phyloP scores from a whole-genome alignment of 805 yeast species.

The Pichia gijzeniarum region DNA sequence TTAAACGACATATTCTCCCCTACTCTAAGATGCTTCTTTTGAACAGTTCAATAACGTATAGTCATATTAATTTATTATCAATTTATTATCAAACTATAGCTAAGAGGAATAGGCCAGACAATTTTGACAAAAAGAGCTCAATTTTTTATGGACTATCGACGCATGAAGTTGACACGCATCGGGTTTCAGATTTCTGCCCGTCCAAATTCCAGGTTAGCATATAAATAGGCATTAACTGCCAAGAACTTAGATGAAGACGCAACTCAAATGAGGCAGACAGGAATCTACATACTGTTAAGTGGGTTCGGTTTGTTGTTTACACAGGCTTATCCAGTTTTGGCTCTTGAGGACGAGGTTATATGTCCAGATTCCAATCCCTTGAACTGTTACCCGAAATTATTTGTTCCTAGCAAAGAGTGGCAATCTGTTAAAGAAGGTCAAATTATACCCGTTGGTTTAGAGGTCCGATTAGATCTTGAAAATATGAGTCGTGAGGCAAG shows the following conservation, averaged over 20 bases:
- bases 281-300: background rate
- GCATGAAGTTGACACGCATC: too few relatives aligned
- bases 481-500: conserved; percentile 68
- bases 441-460: conserved; percentile 72
- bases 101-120: too few relatives aligned
- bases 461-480: conserved; percentile 68
- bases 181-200: too few relatives aligned
- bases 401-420: conserved; percentile 67
- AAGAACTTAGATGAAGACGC: too few relatives aligned
- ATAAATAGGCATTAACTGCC: too few relatives aligned
- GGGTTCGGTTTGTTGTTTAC: background rate
- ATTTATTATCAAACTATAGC: too few relatives aligned
- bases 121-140: too few relatives aligned
- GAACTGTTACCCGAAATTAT: conserved; percentile 59
- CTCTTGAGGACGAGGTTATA: conserved; percentile 20
- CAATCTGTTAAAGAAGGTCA: conserved; percentile 64
- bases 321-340: conserved; percentile 1
- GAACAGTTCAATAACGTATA: background rate
- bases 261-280: too few relatives aligned
- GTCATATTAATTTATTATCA: too few relatives aligned
- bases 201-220: too few relatives aligned
- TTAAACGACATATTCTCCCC: conserved; percentile 5
- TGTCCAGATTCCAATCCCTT: conserved; percentile 37
- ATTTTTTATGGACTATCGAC: too few relatives aligned
- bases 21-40: background rate